Evolutionary conservation across 805 yeast species (phyloP), one percentile per base, ranked within the genome.

Genomic region (Lachancea dasiensis): DNA sequence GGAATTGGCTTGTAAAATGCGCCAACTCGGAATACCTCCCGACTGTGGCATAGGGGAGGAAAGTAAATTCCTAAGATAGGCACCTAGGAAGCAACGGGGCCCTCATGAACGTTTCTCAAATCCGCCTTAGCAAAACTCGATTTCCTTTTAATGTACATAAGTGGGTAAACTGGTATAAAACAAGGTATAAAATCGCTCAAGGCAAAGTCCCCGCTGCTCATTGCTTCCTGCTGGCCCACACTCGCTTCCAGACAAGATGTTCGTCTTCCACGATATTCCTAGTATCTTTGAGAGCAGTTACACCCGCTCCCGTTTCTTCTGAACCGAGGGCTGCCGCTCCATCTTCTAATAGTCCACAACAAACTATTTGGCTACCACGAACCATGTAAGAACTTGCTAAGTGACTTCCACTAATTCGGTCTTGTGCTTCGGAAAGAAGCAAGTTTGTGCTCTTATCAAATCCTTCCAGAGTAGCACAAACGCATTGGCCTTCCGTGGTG

Each of bases 1-100:
- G 51, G 95, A 85, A 46, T 61, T 89, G 47, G 95, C 92, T 1
- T 73, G 89, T 25, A 82, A 82, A 55, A 84, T 87, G 95, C 73
- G 75, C 47, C 75, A 72, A 49, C 58, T 75, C 39, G 87, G 86
- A 1, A 70, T 86, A 27, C 73, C 80, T 7, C 68, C 79, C 14
- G 69, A 52, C 38, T 47, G 54, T 38, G 54, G 41, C 5, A 52
- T 63, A 21, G 66, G 66, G 8, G 59, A 52, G 27, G 67, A 62
- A 41, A 56, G 50, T 42, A 50, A 50, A 8, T 51, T 49, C 28
- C 28, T 51, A 23, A 39, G 33, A 23, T 31, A 33, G 27, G 18
- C 31, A 31, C 29, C 47, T n/a, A n/a, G n/a, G n/a, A n/a, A n/a
- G n/a, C n/a, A n/a, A n/a, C n/a, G n/a, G n/a, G n/a, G n/a, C n/a